phyloP scores from a whole-genome alignment of 257 asterid genomes.

The Solanum appendiculatum region DNA sequence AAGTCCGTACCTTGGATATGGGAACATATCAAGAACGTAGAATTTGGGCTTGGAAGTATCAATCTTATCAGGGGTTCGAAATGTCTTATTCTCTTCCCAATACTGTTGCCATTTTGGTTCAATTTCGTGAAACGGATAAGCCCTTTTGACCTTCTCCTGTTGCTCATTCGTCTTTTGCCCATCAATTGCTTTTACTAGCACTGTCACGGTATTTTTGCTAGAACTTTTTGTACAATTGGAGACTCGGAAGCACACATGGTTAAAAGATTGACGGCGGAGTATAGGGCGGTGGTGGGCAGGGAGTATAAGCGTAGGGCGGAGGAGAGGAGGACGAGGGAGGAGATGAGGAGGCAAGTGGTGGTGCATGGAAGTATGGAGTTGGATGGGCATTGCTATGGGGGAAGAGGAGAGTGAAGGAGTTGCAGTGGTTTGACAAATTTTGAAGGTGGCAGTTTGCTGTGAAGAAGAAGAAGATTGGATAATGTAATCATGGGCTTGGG shows the following conservation, averaged over 20 bases:
- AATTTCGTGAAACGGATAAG: constrained; percentile 77
- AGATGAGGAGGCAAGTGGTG: constrained; percentile 25
- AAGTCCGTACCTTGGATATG: constrained; percentile 76
- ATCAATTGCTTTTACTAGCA: neutral
- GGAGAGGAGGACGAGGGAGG: constrained; percentile 2
- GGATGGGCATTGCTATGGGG: constrained; percentile 35
- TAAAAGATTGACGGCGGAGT: constrained; percentile 6
- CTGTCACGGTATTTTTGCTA: neutral
- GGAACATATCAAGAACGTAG: constrained; percentile 99
- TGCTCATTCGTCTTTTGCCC: neutral
- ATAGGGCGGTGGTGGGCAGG: constrained; percentile 12
- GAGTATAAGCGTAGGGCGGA: constrained; percentile 12
- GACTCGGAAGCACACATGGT: constrained; percentile 19
- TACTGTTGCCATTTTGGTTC: constrained; percentile 91
- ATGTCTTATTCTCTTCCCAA: constrained; percentile 82
- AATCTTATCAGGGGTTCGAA: constrained; percentile 80
- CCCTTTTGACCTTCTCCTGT: constrained; percentile 38
- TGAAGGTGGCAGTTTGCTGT: neutral
- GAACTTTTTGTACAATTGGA: constrained; percentile 12
- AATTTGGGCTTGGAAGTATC: constrained; percentile 88
- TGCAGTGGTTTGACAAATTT: neutral
- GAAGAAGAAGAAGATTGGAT: neutral
- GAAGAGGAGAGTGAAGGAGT: neutral
- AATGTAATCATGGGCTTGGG: neutral
- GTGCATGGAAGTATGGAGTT: constrained; percentile 25